A percentile compares a stretch with the other conserved stretches of the same genome.
Evolutionary conservation across 179 eudicot species (phyloP).

Genomic region (Carnegiea gigantea): DNA sequence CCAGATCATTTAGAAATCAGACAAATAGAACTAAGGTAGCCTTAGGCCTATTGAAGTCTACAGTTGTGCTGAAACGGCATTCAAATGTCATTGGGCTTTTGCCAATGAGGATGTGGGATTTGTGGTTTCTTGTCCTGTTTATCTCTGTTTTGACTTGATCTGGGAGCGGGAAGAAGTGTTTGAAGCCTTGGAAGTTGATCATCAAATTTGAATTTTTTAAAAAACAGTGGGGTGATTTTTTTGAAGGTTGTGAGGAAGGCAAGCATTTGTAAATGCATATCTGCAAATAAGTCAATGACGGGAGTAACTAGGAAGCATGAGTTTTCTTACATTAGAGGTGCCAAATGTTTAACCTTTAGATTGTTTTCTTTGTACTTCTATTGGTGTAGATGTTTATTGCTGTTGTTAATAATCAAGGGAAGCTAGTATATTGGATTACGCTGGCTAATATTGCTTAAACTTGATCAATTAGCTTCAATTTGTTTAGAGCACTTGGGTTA

Average conservation of each 20-base stretch:
- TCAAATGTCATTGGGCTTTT: background rate
- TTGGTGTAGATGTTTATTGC: background rate
- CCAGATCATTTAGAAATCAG: background rate
- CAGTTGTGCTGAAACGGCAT: background rate
- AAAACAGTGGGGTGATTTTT: background rate
- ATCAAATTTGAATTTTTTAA: background rate
- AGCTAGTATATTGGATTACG: background rate
- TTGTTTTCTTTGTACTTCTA: background rate
- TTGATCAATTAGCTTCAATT: background rate
- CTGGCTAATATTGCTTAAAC: background rate
- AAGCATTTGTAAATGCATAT: too few species aligned
- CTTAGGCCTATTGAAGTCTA: background rate
- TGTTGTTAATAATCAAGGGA: background rate
- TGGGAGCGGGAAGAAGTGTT: background rate
- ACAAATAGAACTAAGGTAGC: background rate
- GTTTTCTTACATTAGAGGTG: background rate
- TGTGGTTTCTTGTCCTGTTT: slow-evolving; percentile 1
- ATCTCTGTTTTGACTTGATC: background rate
- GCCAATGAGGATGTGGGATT: background rate
- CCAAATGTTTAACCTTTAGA: background rate
- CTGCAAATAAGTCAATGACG: too few species aligned
- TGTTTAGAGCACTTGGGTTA: background rate
- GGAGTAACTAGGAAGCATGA: too few species aligned
- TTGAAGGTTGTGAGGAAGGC: too few species aligned
- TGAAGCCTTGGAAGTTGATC: background rate